A percentile compares a stretch with the other conserved stretches of the same genome.
Evolutionary conservation across 345 rosid genomes (phyloP).

Genomic region (Salix udensis): DNA sequence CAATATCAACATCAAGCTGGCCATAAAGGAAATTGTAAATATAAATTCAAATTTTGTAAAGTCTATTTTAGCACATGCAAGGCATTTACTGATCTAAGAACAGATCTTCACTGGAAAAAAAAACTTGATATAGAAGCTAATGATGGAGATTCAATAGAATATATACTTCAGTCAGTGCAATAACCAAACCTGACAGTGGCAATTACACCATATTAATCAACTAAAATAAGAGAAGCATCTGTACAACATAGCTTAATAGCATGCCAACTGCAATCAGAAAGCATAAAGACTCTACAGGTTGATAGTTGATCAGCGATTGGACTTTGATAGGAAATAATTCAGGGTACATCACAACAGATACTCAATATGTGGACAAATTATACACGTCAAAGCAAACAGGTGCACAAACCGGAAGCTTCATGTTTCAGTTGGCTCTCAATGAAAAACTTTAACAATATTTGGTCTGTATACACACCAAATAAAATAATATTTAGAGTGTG

Average conservation of each 20-base stretch:
- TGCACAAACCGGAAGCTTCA: not conserved
- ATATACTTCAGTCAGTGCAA: not conserved
- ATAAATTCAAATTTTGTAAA: not conserved
- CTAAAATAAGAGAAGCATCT: not conserved
- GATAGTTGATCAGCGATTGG: not conserved
- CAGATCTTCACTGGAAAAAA: not conserved
- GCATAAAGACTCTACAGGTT: not conserved
- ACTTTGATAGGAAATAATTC: not conserved
- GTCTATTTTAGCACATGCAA: not conserved
- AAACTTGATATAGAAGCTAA: not conserved
- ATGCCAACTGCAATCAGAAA: not conserved
- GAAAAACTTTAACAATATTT: not conserved
- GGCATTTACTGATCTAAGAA: not conserved
- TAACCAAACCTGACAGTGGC: not conserved
- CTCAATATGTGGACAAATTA: not conserved
- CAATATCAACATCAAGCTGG: slow-evolving; percentile 93
- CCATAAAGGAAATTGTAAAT: slow-evolving; percentile 16
- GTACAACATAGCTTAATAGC: not conserved
- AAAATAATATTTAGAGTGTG: not conserved
- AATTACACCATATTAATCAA: not conserved
- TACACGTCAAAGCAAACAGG: not conserved
- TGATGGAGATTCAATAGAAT: not conserved
- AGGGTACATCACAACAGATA: not conserved
- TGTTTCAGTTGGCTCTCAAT: not conserved
- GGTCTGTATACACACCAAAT: not conserved